phyloP scores from a whole-genome alignment of 257 asterid species.

The Craterostigma plantagineum region DNA sequence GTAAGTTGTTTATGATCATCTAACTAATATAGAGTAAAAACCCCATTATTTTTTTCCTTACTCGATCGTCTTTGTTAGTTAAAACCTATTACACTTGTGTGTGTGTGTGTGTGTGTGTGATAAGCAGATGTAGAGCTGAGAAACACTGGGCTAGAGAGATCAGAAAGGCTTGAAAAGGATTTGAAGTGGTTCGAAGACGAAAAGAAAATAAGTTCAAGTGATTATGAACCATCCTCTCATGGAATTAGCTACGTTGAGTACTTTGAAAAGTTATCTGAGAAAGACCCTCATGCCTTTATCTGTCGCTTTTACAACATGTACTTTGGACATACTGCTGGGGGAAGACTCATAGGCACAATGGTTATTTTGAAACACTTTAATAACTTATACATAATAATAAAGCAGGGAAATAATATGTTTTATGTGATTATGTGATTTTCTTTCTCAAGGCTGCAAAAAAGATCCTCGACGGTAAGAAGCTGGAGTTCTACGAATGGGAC shows the following conservation, averaged over 20 bases:
- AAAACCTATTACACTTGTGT: neutral
- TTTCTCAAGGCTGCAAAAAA: neutral
- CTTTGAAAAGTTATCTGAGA: neutral
- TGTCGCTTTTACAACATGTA: neutral
- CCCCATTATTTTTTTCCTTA: neutral
- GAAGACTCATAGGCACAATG: neutral
- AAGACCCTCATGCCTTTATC: neutral
- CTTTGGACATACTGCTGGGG: neutral
- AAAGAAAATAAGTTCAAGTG: neutral
- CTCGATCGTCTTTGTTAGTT: too few species aligned
- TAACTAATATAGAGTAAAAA: neutral
- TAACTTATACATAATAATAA: too few species aligned
- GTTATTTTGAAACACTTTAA: too few species aligned
- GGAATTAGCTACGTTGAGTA: neutral
- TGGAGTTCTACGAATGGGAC: too few species aligned
- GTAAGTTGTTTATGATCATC: too few species aligned
- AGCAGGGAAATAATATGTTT: too few species aligned
- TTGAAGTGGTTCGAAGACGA: neutral
- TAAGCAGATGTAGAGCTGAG: neutral
- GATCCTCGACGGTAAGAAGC: too few species aligned
- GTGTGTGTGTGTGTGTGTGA: neutral
- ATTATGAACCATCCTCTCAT: neutral
- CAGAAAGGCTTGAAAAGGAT: neutral
- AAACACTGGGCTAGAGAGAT: neutral
- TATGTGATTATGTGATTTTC: too few species aligned